Evolutionary conservation across 1,139 yeast species (phyloP), one percentile per base, ranked within the genome.

Genomic region (Torulaspora pretoriensis): DNA sequence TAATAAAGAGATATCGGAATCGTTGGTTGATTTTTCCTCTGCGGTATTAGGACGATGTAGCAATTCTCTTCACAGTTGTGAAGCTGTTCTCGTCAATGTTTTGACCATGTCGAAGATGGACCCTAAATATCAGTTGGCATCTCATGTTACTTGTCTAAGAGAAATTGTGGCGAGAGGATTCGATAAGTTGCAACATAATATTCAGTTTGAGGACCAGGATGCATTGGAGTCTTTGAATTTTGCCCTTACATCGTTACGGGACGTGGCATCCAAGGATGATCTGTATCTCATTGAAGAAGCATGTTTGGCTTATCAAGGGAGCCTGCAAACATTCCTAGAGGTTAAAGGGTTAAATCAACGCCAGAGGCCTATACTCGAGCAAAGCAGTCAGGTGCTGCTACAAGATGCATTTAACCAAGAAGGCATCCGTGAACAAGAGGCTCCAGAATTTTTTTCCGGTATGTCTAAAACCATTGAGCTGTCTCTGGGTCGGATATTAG

Each of bases 1-100:
- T 13, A 58, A 59, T 40, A 24, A 8, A 2, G 30, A 41, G 12
- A 54, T 61, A 5, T 47, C 50, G 8, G 32, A 37, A 5, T 46
- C 51, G n/a, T 30, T 58, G 24, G 46, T 33, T 56, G 63, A 4
- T 59, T 67, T 45, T 67, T 69, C 60, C 64, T 65, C 52, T 53
- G 61, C 37, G 38, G 67, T 46, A 40, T 46, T 52, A 37, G 29
- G 19, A 6, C 43, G 24, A 23, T 57, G 53, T 35, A 30, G 31
- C 17, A 50, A 38, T 13, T 49, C 54, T 10, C 46, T 53, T 40
- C 41, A 22, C 25, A 51, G 40, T 43, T 63, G 59, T 40, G 47
- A 46, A 16, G 43, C 35, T 25, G 19, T 42, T 35, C 45, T 47
- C 34, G 34, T 58, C 14, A 25, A 41, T 2, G 36, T 55, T 6